These are phyloP conservation scores for Patellifolia procumbens DNA, from an alignment of 179 eudicot genomes.

Conservation along the genomic window DNA sequence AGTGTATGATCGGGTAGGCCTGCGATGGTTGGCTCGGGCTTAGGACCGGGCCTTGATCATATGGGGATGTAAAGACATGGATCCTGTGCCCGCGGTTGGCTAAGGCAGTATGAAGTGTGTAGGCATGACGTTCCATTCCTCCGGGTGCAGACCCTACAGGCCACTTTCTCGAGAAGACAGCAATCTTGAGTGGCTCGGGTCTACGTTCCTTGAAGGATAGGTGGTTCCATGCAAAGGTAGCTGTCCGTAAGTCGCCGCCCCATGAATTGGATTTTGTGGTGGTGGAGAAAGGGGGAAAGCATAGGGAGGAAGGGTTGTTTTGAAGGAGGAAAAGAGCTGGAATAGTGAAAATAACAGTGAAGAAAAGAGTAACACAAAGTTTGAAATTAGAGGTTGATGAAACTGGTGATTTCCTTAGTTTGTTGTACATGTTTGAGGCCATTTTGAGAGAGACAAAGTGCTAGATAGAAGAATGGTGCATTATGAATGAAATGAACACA, in stretches of 20 bases:
- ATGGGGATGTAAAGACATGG: slow-evolving; percentile 75
- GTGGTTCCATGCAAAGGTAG: slow-evolving; percentile 70
- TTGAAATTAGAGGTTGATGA: slow-evolving; percentile 46
- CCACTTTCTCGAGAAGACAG: slow-evolving; percentile 74
- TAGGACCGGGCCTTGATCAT: slow-evolving; percentile 5
- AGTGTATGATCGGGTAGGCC: slow-evolving; percentile 40
- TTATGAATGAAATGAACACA: slow-evolving; percentile 15
- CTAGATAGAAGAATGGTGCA: background rate
- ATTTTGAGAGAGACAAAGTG: slow-evolving; percentile 21
- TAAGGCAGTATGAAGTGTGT: slow-evolving; percentile 63
- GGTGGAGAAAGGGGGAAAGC: slow-evolving; percentile 33
- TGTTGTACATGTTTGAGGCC: slow-evolving; percentile 51
- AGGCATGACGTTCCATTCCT: slow-evolving; percentile 93
- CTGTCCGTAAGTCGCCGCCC: slow-evolving; percentile 66
- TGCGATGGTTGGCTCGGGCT: slow-evolving; percentile 20
- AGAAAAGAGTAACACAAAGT: slow-evolving; percentile 70
- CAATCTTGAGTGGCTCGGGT: slow-evolving; percentile 53
- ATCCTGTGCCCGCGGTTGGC: slow-evolving; percentile 63
- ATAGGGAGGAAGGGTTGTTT: slow-evolving; percentile 43
- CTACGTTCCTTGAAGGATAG: slow-evolving; percentile 27
- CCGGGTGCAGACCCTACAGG: slow-evolving; percentile 72
- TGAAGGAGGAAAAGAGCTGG: slow-evolving; percentile 75
- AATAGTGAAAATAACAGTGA: slow-evolving; percentile 65
- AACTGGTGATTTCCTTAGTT: slow-evolving; percentile 42
- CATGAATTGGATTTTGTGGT: slow-evolving; percentile 32